phyloP scores from a whole-genome alignment of 192 early-diverging fungal genomes.

The Phycomyces blakesleeanus region DNA sequence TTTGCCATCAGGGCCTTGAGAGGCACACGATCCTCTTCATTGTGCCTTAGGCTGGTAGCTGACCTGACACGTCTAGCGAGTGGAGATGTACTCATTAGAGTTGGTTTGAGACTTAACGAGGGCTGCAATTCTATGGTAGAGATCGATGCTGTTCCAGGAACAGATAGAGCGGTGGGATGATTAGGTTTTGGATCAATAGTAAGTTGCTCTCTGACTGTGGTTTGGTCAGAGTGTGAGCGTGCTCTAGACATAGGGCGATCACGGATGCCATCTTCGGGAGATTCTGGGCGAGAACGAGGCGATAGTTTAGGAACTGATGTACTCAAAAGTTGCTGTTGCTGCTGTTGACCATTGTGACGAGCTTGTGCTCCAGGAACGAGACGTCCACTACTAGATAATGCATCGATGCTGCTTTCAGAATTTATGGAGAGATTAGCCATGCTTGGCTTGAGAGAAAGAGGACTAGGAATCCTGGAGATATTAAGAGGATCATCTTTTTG shows the following conservation, averaged over 20 bases:
- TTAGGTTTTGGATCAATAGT: background rate
- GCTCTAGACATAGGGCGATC: conserved; percentile 19
- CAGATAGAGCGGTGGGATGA: background rate
- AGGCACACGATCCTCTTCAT: conserved; percentile 39
- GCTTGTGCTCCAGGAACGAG: conserved; percentile 11
- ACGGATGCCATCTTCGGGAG: conserved; percentile 4
- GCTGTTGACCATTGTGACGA: background rate
- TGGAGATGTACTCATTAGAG: conserved; percentile 27
- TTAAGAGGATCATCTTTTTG: background rate
- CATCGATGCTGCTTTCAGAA: background rate
- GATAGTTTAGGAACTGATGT: conserved; percentile 8
- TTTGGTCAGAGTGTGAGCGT: conserved; percentile 24
- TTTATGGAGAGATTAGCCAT: background rate
- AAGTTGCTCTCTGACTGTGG: background rate
- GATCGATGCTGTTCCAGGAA: background rate
- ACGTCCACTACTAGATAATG: background rate
- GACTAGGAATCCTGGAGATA: background rate
- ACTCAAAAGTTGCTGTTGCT: background rate
- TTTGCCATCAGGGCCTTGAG: conserved; percentile 35
- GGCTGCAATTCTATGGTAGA: conserved; percentile 11
- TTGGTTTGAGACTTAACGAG: conserved; percentile 5
- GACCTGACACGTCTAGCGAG: conserved; percentile 46
- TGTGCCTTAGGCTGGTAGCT: conserved; percentile 38
- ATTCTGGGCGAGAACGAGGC: conserved; percentile 1
- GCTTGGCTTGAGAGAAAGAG: background rate